Evolutionary conservation across 1,284 basidiomycete genomes (phyloP).

Genomic region (Wallemia ichthyophaga): DNA sequence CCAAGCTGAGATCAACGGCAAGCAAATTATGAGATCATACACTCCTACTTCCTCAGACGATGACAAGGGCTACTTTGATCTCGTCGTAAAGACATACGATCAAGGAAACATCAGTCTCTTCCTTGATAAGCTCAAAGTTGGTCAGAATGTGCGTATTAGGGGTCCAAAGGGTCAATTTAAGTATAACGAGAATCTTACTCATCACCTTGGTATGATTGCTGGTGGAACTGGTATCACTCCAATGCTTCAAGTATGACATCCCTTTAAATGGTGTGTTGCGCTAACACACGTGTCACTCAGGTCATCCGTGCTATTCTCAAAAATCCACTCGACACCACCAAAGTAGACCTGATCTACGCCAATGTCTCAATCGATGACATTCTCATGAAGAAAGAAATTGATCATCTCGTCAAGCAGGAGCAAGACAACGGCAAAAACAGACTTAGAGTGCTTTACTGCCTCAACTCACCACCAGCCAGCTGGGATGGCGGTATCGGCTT

Average conservation of each 20-base stretch:
- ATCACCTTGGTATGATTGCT: constrained; percentile 77
- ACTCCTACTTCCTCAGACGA: constrained; percentile 83
- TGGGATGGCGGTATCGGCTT: constrained; percentile 81
- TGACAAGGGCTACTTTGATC: constrained; percentile 72
- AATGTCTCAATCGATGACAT: constrained; percentile 51
- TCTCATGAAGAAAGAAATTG: constrained; percentile 28
- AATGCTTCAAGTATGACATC: constrained; percentile 27
- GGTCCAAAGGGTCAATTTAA: constrained; percentile 85
- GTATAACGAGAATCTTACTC: constrained; percentile 35
- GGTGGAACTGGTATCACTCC: constrained; percentile 83
- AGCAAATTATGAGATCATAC: constrained; percentile 67
- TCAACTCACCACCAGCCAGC: constrained; percentile 62
- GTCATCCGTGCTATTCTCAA: constrained; percentile 69
- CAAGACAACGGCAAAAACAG: constrained; percentile 23
- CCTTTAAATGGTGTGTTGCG: neutral
- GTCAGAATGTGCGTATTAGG: constrained; percentile 60
- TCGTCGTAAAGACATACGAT: constrained; percentile 92
- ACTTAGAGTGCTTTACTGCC: constrained; percentile 53
- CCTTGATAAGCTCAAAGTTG: constrained; percentile 47
- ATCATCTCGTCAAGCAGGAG: constrained; percentile 38
- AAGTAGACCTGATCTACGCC: constrained; percentile 66
- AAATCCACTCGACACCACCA: constrained; percentile 54
- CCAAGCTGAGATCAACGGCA: constrained; percentile 65
- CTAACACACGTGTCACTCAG: constrained; percentile 20
- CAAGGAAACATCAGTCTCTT: constrained; percentile 82